A percentile compares a stretch with the other conserved stretches of the same genome.
Evolutionary conservation across 1,139 yeast genomes (phyloP).

Genomic region (Geotrichum aggregatum): DNA sequence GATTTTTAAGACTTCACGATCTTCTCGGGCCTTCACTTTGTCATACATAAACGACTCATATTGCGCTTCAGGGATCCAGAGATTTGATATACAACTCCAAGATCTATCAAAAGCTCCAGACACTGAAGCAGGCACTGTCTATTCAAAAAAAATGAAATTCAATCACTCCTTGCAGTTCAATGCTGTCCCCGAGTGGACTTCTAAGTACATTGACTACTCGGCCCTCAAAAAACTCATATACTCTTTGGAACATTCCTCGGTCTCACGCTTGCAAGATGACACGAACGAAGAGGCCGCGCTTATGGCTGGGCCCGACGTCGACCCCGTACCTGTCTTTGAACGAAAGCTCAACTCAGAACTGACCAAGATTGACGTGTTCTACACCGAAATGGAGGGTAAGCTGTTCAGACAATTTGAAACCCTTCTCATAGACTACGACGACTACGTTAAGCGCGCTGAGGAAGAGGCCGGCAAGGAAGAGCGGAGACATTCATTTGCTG

Average conservation of each 20-base stretch:
- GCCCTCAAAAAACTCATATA: slow-evolving; percentile 59
- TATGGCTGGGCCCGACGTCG: slow-evolving; percentile 37
- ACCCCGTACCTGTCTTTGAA: slow-evolving; percentile 50
- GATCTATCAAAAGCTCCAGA: slow-evolving; percentile 8
- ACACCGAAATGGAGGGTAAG: slow-evolving; percentile 47
- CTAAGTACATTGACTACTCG: slow-evolving; percentile 61
- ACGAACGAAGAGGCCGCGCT: slow-evolving; percentile 39
- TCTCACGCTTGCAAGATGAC: slow-evolving; percentile 26
- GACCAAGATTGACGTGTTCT: slow-evolving; percentile 54
- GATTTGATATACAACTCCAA: slow-evolving; percentile 6
- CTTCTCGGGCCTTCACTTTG: slow-evolving; percentile 4
- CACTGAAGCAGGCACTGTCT: too few relatives aligned
- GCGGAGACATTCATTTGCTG: slow-evolving; percentile 15
- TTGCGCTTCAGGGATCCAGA: slow-evolving; percentile 2
- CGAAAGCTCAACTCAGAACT: slow-evolving; percentile 54
- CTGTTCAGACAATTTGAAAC: slow-evolving; percentile 46
- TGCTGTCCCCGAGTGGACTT: slow-evolving; percentile 79
- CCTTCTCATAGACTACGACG: slow-evolving; percentile 42
- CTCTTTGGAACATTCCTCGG: slow-evolving; percentile 41
- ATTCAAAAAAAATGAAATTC: slow-evolving; percentile 54
- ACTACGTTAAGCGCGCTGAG: slow-evolving; percentile 33
- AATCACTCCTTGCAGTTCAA: slow-evolving; percentile 70
- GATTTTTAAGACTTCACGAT: too few relatives aligned
- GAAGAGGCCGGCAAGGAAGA: slow-evolving; percentile 24
- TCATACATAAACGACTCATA: not conserved